Conservation (phyloP, 805 yeast genomes). For the Saturnispora sanitii region DNA sequence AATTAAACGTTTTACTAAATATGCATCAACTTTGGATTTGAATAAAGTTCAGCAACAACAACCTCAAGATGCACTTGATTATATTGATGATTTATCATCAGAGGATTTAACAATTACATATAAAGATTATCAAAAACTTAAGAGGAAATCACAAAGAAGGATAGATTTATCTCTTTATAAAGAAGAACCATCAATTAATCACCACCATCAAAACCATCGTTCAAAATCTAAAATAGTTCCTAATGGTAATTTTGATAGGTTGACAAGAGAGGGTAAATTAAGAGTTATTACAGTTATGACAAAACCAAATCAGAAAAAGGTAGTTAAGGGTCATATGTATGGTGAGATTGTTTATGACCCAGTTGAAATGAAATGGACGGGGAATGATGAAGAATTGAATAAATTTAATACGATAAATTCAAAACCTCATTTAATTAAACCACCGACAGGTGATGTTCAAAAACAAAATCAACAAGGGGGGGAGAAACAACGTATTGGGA, state of each 20-base stretch:
- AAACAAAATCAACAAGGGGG: too few species aligned
- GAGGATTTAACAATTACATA: slow-evolving; percentile 24
- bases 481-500: slow-evolving; percentile 35
- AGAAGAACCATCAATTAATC: slow-evolving; percentile 16
- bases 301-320: slow-evolving; percentile 19
- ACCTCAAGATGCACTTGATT: slow-evolving; percentile 18
- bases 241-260: slow-evolving; percentile 13
- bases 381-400: slow-evolving; percentile 48
- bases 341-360: slow-evolving; percentile 48
- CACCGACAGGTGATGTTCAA: too few species aligned
- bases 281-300: slow-evolving; percentile 24
- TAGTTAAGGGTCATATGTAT: slow-evolving; percentile 23
- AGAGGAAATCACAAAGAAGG: slow-evolving; percentile 19
- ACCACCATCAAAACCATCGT: slow-evolving; percentile 8
- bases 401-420: slow-evolving; percentile 35
- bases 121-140: slow-evolving; percentile 19
- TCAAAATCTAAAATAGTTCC: neutral
- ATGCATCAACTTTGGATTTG: slow-evolving; percentile 24
- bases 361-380: slow-evolving; percentile 47
- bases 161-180: slow-evolving; percentile 22
- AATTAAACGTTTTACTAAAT: slow-evolving; percentile 17
- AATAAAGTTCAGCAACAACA: neutral
- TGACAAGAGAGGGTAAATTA: slow-evolving; percentile 26
- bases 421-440: slow-evolving; percentile 19
- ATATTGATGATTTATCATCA: slow-evolving; percentile 18